phyloP scores from a whole-genome alignment of 352 stramenopile species.

The Pythium folliculosum region DNA sequence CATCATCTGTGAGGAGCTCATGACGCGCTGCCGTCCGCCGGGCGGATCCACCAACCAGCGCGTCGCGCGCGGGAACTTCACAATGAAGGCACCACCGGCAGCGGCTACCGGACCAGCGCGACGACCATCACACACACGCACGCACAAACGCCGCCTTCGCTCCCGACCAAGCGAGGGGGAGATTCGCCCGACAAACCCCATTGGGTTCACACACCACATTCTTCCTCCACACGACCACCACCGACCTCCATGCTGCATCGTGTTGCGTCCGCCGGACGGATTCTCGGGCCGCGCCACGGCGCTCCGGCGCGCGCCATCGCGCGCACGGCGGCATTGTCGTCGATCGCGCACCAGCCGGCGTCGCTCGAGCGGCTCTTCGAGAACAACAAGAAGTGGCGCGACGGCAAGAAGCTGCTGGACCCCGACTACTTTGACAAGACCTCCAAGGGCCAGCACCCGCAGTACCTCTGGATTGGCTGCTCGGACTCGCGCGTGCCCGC shows the following conservation, averaged over 20 bases:
- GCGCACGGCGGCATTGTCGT: neutral
- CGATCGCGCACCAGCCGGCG: neutral
- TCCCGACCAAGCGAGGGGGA: neutral
- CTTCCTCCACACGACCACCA: neutral
- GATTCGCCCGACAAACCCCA: conserved; percentile 2
- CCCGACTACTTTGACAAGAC: conserved; percentile 57
- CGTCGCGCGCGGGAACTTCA: too few relatives aligned
- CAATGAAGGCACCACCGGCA: neutral
- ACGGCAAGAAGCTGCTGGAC: conserved; percentile 40
- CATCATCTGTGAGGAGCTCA: neutral
- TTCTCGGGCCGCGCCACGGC: too few relatives aligned
- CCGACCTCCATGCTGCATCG: neutral
- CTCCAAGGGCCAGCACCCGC: conserved; percentile 50
- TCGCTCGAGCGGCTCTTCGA: conserved; percentile 42
- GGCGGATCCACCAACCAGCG: neutral
- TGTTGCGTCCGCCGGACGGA: neutral
- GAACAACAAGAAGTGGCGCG: conserved; percentile 49
- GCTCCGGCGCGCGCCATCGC: neutral
- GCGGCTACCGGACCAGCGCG: neutral
- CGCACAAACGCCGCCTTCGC: too few relatives aligned
- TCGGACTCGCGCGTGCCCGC: conserved; percentile 67
- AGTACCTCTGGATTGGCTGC: conserved; percentile 82
- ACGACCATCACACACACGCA: too few relatives aligned
- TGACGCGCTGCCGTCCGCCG: neutral
- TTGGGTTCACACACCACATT: neutral